These are phyloP conservation scores for Rostrohypoxylon terebratum DNA, from an alignment of 495 filamentous ascomycete genomes.

Conservation along the genomic window DNA sequence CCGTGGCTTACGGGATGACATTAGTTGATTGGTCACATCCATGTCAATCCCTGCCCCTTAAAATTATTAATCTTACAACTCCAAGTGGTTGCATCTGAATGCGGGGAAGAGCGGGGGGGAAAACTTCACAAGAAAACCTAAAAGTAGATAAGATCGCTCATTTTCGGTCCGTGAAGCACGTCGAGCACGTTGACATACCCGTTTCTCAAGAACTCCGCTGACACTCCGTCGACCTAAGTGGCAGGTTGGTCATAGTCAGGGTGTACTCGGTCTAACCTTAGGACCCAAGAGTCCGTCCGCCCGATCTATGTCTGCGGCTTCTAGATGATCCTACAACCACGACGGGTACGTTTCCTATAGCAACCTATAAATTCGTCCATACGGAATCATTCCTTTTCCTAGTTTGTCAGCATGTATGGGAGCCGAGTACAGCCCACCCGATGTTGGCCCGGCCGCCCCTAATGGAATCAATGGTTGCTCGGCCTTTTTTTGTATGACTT, in stretches of 20 bases:
- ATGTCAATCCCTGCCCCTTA: not conserved
- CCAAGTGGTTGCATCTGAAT: slow-evolving; percentile 19
- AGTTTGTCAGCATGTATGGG: slow-evolving; percentile 33
- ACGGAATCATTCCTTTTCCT: slow-evolving; percentile 28
- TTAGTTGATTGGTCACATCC: too few species aligned
- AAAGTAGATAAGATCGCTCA: slow-evolving; percentile 24
- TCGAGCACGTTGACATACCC: slow-evolving; percentile 11
- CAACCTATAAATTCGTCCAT: slow-evolving; percentile 13
- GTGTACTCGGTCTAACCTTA: slow-evolving; percentile 30
- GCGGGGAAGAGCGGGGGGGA: slow-evolving; percentile 23
- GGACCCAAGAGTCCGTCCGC: slow-evolving; percentile 4
- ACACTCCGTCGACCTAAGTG: slow-evolving; percentile 37
- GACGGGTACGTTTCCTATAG: slow-evolving; percentile 16
- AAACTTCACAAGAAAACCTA: slow-evolving; percentile 3
- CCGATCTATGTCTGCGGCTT: slow-evolving; percentile 16
- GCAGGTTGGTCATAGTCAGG: slow-evolving; percentile 30
- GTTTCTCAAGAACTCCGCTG: slow-evolving; percentile 32
- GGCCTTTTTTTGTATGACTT: slow-evolving; percentile 1
- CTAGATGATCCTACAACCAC: slow-evolving; percentile 6
- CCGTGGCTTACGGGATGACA: not conserved
- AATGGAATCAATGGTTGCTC: slow-evolving; percentile 8
- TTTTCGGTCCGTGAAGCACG: slow-evolving; percentile 37
- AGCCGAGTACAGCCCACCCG: slow-evolving; percentile 8
- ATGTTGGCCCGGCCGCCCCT: slow-evolving; percentile 21
- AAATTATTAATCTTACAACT: slow-evolving; percentile 18